phyloP scores from a whole-genome alignment of 768 basidiomycete species.

The Megacollybia marginata region DNA sequence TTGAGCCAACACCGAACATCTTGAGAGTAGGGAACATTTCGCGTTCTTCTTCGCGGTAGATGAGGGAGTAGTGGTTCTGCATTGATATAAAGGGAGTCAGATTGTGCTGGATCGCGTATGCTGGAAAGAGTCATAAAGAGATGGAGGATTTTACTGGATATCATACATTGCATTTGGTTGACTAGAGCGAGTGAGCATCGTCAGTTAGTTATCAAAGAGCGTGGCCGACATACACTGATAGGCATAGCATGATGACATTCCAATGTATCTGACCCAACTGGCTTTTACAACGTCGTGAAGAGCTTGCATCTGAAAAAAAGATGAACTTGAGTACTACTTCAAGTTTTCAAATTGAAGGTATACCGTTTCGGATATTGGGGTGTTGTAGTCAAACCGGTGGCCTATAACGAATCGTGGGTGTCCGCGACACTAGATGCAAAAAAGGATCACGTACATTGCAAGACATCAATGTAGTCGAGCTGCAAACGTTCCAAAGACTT shows the following conservation, averaged over 20 bases:
- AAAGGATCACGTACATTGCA: conserved; percentile 23
- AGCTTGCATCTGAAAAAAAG: conserved; percentile 32
- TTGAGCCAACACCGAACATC: conserved; percentile 27
- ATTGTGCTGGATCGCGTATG: conserved; percentile 7
- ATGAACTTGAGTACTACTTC: no score
- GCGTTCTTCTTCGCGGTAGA: conserved; percentile 37
- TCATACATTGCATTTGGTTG: conserved; percentile 46
- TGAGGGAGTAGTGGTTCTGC: conserved; percentile 37
- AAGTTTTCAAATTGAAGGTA: conserved; percentile 37
- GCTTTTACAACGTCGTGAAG: conserved; percentile 43
- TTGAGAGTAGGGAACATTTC: background rate
- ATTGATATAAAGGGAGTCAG: conserved; percentile 42
- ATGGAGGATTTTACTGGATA: no score
- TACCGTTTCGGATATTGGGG: conserved; percentile 21
- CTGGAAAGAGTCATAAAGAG: no score
- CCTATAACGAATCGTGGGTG: conserved; percentile 14
- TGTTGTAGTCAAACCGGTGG: conserved; percentile 23
- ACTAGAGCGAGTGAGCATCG: conserved; percentile 20
- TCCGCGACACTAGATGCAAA: background rate
- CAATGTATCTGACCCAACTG: conserved; percentile 40
- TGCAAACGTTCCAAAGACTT: conserved; percentile 39
- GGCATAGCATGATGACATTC: conserved; percentile 16
- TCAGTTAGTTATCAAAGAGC: background rate
- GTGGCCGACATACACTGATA: conserved; percentile 28
- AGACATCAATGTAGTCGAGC: conserved; percentile 46